Evolutionary conservation across 164 flowering plant species (phyloP), one percentile per base, ranked within the genome.

Genomic region (Tetrastigma voinierianum): DNA sequence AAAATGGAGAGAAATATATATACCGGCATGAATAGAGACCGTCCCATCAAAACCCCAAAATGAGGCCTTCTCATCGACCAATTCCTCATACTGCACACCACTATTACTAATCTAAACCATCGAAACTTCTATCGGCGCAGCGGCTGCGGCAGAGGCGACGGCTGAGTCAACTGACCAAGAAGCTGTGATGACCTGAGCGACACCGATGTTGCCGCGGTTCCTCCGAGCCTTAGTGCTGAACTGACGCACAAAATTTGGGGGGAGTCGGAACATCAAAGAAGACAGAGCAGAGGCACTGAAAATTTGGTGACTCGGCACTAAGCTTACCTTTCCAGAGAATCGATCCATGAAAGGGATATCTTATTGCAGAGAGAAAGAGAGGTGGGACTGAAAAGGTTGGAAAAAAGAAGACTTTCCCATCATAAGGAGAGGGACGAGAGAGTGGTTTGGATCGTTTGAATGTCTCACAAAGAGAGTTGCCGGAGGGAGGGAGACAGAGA

Each of bases 191-290:
- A 94, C 71, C 62, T 91, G 98, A 17, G 96, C 97, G 16, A 94
- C 97, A 51, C 98, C 96, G 70, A 94, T 94, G 77, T 94, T 94
- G 88, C 98, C 85, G 77, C 97, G 90, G 75, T 91, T 94, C 66
- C 98, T 75, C 71, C 95, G 78, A 12, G 97, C 94, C 77, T 95
- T 95, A 62, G 63, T 84, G 83, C 94, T 91, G 21, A 95, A 86
- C 81, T 95, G 98, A 12, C 98, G 82, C 51, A 84, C 92, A 68
- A 92, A 92, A 74, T 95, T 90, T 0, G 97, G 97, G 4, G 97
- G 98, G 57, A 95, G 90, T 57, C 86, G 66, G 45, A 87, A 68
- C 67, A 94, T 90, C 75, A 85, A 76, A 46, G 97, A 87, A 17
- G 96, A 87, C 17, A 78, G 15, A 13, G 76, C 80, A 49, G 66